Evolutionary conservation across 768 basidiomycete species (phyloP).

Genomic region (Floccularia luteovirens): DNA sequence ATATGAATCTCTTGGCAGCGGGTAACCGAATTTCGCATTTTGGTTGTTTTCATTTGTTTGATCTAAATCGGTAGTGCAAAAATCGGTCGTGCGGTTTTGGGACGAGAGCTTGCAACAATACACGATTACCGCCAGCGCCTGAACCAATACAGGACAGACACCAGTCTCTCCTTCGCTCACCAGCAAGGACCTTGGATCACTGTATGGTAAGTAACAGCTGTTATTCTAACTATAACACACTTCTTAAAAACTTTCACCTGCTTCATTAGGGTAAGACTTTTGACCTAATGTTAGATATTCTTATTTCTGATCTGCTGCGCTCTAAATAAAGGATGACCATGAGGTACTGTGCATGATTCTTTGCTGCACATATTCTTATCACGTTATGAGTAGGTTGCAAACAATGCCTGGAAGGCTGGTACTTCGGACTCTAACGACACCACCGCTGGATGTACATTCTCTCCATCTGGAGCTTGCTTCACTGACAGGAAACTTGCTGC

Average conservation of each 20-base stretch:
- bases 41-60: neutral
- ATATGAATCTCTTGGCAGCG: conserved; percentile 37
- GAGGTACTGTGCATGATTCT: conserved; percentile 20
- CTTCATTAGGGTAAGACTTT: no score
- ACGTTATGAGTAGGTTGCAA: conserved; percentile 30
- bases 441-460: conserved; percentile 39
- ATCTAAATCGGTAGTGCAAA: conserved; percentile 20
- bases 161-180: conserved; percentile 37
- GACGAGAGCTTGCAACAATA: conserved; percentile 48
- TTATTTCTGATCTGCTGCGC: no score
- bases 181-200: conserved; percentile 46
- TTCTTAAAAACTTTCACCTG: no score
- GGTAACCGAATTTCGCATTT: conserved; percentile 10
- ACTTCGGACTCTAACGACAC: conserved; percentile 50
- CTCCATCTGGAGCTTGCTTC: conserved; percentile 47
- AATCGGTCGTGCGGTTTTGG: conserved; percentile 42
- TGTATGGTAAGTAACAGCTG: conserved; percentile 34
- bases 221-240: no score
- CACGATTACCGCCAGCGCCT: conserved; percentile 45
- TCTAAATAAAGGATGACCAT: conserved; percentile 53
- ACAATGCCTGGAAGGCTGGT: conserved; percentile 51
- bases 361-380: neutral
- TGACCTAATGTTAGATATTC: no score
- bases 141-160: conserved; percentile 47
- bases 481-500: conserved; percentile 53